Percentiles rank a stretch among this genome's conserved stretches.
Evolutionary conservation across 257 asterid species (phyloP).

Genomic region (Perilla frutescens): DNA sequence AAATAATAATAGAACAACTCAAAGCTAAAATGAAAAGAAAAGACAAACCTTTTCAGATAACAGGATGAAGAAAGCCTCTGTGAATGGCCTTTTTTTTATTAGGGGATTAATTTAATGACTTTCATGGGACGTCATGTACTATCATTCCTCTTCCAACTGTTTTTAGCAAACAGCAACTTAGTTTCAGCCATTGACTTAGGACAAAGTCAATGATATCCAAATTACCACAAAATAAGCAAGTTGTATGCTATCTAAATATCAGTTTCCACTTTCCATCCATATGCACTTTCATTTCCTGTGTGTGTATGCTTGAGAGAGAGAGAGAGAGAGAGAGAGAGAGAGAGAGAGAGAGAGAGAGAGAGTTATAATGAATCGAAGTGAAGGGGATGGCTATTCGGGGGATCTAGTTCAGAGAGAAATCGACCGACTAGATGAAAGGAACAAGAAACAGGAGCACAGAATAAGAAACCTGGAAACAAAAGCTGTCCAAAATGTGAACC

Average conservation of each 20-base stretch:
- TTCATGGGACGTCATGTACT: neutral
- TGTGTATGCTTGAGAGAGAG: neutral
- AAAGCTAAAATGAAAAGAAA: too few relatives aligned
- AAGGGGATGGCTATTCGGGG: constrained; percentile 23
- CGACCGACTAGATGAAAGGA: constrained; percentile 38
- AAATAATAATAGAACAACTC: too few relatives aligned
- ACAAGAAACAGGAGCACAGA: constrained; percentile 49
- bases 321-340: constrained; percentile 9
- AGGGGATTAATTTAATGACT: too few relatives aligned
- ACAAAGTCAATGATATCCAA: neutral
- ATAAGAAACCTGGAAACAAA: constrained; percentile 45
- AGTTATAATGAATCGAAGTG: constrained; percentile 35
- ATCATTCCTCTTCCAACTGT: neutral
- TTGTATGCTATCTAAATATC: neutral
- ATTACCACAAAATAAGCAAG: neutral
- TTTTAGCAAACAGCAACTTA: neutral
- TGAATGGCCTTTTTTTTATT: too few relatives aligned
- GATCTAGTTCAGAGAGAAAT: constrained; percentile 38
- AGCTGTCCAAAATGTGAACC: constrained; percentile 56
- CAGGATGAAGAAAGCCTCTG: neutral
- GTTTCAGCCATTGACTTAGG: neutral
- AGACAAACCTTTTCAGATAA: too few relatives aligned
- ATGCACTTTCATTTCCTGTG: neutral
- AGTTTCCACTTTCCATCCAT: neutral
- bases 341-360: constrained; percentile 16